These are phyloP conservation scores for Trichoderma erinaceum DNA, from an alignment of 495 filamentous ascomycete species.

Conservation along the genomic window DNA sequence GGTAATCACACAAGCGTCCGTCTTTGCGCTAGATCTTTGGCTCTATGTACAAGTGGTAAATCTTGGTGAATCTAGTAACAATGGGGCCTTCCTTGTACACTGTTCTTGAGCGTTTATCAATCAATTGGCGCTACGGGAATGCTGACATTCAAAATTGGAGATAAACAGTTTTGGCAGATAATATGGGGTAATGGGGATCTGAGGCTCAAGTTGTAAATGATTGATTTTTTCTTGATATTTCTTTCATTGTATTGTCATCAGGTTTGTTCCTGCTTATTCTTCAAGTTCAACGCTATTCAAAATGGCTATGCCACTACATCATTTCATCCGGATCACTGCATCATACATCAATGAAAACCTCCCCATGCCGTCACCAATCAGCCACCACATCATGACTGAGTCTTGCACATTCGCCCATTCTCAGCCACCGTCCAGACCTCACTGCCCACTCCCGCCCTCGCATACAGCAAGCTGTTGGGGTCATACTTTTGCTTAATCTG, in stretches of 20 bases:
- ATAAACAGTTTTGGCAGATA: too few species aligned
- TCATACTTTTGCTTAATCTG: constrained; percentile 47
- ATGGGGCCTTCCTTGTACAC: background rate
- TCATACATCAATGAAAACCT: background rate
- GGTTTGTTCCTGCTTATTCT: background rate
- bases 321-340: too few species aligned
- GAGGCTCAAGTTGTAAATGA: background rate
- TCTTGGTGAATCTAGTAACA: background rate
- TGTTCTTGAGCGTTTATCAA: background rate
- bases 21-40: background rate
- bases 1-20: constrained; percentile 1
- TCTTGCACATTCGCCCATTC: constrained; percentile 16
- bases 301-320: too few species aligned
- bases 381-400: background rate
- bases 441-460: constrained; percentile 12
- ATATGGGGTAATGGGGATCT: background rate
- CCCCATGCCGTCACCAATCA: background rate
- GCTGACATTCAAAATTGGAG: background rate
- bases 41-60: background rate
- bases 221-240: background rate
- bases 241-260: background rate
- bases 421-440: constrained; percentile 16
- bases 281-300: too few species aligned
- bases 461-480: constrained; percentile 39
- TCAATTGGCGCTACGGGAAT: background rate